Evolutionary conservation across 1,284 basidiomycete species (phyloP), one percentile per base, ranked within the genome.

Genomic region (Cutaneotrichosporon cutaneum): DNA sequence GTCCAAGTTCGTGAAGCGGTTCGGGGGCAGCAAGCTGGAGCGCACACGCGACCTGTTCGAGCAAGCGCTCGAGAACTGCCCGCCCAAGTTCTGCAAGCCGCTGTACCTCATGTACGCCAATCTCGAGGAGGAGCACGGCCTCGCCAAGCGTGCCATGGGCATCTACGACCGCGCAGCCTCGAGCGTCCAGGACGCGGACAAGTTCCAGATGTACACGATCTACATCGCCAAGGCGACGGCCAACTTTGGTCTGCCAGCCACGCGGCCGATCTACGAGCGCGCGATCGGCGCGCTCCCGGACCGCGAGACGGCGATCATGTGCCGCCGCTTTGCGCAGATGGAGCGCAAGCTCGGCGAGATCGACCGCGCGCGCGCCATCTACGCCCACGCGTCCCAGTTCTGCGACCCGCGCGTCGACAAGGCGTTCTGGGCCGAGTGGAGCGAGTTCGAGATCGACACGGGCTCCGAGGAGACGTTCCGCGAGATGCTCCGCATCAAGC

Each of bases 301-400:
- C 81, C 84, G 84, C 58, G 91, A 97, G 81, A 96, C 96, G 1
- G 93, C 94, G n/a, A 88, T 93, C 76, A 96, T 99, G 91, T 97
- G 94, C 78, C 82, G 96, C 45, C 90, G 94, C 48, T 99, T 98
- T 77, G 96, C 96, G 8, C 85, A 87, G 52, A 87, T 99, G 73
- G 96, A 99, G 80, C 88, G 94, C 71, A 99, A 99, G 80, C 86
- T 99, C 39, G 96, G 96, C 64, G 96, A 99, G 82, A 96, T 99
- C 77, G 96, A 99, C 81, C 86, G 96, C 42, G 96, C 95, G 8
- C 87, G 96, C 58, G 90, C 94, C 0, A 90, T 99, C 71, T 99
- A 96, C 73, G 94, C 92, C 0, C 94, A 99, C 75, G 94, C 94
- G 0, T 92, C 90, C 32, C 96, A 99, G 75, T 98, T 99, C 84